A percentile compares a stretch with the other conserved stretches of the same genome.
Conservation (phyloP, 495 filamentous ascomycete genomes). For the Penicillium paxilli region DNA sequence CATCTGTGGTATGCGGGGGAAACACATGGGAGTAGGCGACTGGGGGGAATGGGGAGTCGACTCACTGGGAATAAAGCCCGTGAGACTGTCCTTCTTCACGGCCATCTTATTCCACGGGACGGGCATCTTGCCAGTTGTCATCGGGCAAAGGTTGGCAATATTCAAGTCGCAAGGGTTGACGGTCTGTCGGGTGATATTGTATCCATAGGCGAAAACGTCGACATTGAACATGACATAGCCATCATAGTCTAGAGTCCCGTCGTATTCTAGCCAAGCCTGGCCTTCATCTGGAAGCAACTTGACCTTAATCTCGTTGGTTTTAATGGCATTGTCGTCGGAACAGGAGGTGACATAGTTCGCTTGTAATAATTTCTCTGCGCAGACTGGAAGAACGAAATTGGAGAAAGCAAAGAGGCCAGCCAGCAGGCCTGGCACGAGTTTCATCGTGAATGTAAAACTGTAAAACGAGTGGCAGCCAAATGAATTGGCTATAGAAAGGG, state of each 20-base stretch:
- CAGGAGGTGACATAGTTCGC: conserved; percentile 70
- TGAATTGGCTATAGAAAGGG: not conserved
- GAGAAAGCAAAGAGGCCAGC: conserved; percentile 15
- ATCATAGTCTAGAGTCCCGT: conserved; percentile 70
- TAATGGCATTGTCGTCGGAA: conserved; percentile 63
- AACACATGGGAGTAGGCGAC: not conserved
- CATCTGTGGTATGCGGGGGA: not conserved
- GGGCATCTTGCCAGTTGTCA: conserved; percentile 32
- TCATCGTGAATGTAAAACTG: conserved; percentile 6
- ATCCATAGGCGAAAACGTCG: conserved; percentile 73
- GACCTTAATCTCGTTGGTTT: conserved; percentile 69
- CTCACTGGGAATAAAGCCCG: conserved; percentile 64
- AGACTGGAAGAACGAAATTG: conserved; percentile 50
- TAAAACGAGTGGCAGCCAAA: conserved; percentile 2
- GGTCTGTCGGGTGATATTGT: conserved; percentile 54
- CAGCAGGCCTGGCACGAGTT: conserved; percentile 12
- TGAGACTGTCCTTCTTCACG: conserved; percentile 42
- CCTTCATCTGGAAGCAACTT: conserved; percentile 66
- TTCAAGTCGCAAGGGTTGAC: conserved; percentile 69
- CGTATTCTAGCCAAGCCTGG: conserved; percentile 64
- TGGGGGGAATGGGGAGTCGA: too few relatives aligned
- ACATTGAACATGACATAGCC: conserved; percentile 73
- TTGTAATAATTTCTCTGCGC: conserved; percentile 37
- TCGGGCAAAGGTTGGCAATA: conserved; percentile 73
- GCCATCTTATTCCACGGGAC: not conserved